Percentiles rank a stretch among this genome's conserved stretches.
phyloP scores from a whole-genome alignment of 208 protist genomes.

The Leishmania major region DNA sequence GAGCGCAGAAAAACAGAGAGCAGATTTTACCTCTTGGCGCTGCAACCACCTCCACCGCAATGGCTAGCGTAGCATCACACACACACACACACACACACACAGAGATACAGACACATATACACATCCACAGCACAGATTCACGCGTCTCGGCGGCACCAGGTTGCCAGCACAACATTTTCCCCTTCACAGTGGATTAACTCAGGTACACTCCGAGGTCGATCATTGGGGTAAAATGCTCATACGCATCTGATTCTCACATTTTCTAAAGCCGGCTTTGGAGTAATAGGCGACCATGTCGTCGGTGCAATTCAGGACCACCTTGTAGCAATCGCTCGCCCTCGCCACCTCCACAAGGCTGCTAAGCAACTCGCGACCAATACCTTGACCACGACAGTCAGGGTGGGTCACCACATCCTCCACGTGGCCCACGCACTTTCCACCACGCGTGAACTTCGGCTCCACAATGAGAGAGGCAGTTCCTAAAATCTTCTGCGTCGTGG shows the following conservation, averaged over 20 bases:
- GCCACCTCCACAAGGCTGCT: conserved; percentile 44
- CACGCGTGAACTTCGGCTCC: conserved; percentile 80
- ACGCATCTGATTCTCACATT: conserved; percentile 77
- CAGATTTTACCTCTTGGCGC: neutral
- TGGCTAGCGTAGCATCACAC: neutral
- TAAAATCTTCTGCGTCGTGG: conserved; percentile 36
- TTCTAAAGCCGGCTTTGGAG: conserved; percentile 62
- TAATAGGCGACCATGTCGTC: conserved; percentile 66
- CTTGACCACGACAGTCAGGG: conserved; percentile 51
- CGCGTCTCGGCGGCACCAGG: neutral
- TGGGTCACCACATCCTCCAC: conserved; percentile 88
- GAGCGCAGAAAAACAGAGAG: neutral
- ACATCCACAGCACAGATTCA: neutral
- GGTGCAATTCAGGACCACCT: conserved; percentile 81
- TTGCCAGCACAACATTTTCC: neutral
- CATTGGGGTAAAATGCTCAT: conserved; percentile 31
- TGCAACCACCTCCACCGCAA: no score
- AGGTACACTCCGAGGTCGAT: neutral
- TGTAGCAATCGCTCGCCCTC: conserved; percentile 70
- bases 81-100: neutral
- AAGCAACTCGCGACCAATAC: conserved; percentile 66
- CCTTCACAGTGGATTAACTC: neutral
- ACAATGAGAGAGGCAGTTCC: conserved; percentile 80
- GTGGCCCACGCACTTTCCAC: conserved; percentile 73
- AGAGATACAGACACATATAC: neutral